These are phyloP conservation scores for Cladosporium sp. DNA, from an alignment of 2,329 filamentous ascomycete species.

Conservation along the genomic window DNA sequence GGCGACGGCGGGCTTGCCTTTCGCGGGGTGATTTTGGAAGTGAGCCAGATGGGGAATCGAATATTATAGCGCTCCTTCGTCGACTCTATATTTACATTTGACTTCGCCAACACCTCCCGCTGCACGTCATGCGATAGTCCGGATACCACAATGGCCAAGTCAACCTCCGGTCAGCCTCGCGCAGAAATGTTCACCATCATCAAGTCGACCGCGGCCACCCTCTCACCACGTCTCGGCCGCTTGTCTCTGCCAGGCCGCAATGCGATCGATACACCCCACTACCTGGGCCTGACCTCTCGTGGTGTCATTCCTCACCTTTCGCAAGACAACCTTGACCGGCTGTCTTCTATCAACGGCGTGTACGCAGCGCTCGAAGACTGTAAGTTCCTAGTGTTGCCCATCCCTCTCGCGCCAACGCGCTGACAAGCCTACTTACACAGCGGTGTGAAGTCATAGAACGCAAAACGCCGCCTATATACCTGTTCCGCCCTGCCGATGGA, in stretches of 20 bases:
- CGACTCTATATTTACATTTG: constrained; percentile 11
- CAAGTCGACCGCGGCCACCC: constrained; percentile 38
- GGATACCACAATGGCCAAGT: constrained; percentile 21
- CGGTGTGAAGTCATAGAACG: constrained; percentile 64
- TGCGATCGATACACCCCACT: constrained; percentile 79
- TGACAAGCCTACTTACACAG: constrained; percentile 40
- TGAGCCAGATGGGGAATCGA: not conserved
- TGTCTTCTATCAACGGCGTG: constrained; percentile 66
- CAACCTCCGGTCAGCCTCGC: constrained; percentile 22
- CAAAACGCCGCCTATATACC: constrained; percentile 56
- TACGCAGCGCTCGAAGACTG: constrained; percentile 93
- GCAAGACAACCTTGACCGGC: constrained; percentile 73
- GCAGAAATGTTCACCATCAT: constrained; percentile 51
- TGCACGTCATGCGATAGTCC: constrained; percentile 4
- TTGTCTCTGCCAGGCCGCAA: constrained; percentile 65
- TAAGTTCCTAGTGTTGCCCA: constrained; percentile 51
- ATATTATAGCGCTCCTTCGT: not conserved
- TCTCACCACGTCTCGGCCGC: constrained; percentile 67
- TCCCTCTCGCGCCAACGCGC: constrained; percentile 29
- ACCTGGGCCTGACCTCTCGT: constrained; percentile 76
- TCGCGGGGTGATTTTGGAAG: not conserved
- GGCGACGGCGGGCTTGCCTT: constrained; percentile 1
- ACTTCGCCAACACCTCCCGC: not conserved
- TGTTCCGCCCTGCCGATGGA: constrained; percentile 44
- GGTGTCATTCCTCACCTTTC: constrained; percentile 86